Percentiles rank a stretch among this genome's conserved stretches.
Conservation (phyloP, 176 grass and related monocot genomes). For the Tillandsia leiboldiana region DNA sequence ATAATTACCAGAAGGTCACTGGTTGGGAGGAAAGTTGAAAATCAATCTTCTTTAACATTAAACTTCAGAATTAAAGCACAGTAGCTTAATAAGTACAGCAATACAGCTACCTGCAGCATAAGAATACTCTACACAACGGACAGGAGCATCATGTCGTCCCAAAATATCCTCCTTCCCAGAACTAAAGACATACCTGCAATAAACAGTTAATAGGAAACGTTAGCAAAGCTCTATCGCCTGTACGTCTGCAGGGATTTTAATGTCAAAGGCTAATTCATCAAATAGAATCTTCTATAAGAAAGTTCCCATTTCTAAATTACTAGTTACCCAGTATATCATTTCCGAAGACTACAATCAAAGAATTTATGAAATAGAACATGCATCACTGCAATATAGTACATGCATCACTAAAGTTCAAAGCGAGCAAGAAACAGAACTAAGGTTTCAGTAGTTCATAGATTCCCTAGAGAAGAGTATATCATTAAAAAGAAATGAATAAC, state of each 20-base stretch:
- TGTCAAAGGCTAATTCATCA: not conserved
- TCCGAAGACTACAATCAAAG: not conserved
- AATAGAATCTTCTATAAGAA: not conserved
- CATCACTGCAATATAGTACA: too few relatives aligned
- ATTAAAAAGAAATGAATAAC: too few relatives aligned
- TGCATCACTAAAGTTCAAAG: too few relatives aligned
- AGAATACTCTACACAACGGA: slow-evolving; percentile 93
- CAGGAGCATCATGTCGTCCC: slow-evolving; percentile 81
- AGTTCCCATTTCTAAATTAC: not conserved
- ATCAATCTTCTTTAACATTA: not conserved
- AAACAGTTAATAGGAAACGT: slow-evolving; percentile 13
- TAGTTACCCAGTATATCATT: not conserved
- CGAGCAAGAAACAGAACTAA: too few relatives aligned
- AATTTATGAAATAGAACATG: too few relatives aligned
- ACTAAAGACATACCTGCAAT: slow-evolving; percentile 63
- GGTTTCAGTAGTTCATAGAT: too few relatives aligned
- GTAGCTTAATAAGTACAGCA: not conserved
- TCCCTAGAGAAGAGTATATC: too few relatives aligned
- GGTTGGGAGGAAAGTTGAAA: slow-evolving; percentile 5
- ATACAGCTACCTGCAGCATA: slow-evolving; percentile 69
- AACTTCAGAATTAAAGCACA: slow-evolving; percentile 5
- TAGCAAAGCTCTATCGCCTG: slow-evolving; percentile 2
- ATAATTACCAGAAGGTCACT: too few relatives aligned
- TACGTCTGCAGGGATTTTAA: not conserved
- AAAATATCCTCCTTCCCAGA: slow-evolving; percentile 80